Base-by-base conservation (phyloP, 352 stramenopile species). In the Phytophthora pinifolia region DNA sequence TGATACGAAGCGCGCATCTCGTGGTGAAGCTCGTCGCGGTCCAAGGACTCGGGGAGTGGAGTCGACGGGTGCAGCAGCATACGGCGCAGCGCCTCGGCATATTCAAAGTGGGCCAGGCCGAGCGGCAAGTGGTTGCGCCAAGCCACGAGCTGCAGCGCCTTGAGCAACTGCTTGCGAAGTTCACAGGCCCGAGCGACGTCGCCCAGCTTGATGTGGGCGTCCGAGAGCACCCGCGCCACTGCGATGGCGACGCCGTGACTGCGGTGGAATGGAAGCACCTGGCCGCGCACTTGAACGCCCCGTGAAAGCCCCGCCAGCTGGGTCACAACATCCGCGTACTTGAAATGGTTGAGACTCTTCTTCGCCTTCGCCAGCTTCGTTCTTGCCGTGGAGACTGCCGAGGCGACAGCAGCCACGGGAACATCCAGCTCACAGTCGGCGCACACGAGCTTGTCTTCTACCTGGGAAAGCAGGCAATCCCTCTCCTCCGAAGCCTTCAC, bases 181-280 rank as follows among this genome's bases (percentile, higher is more conserved):
- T 59, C 34, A 33, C 77, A 79, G 3, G 55, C 62, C 25, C 48
- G 29, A 25, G 65, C 46, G 35, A 77, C 27, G 50, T 75, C 56
- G n/a, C 68, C 67, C 13, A 73, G 13, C 53, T 83, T 83, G 41
- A 67, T 54, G 9, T 70, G 52, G 1, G 67, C 73, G n/a, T 83
- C 65, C 1, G 67, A 60, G 9, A 79, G 60, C 17, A 69, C 30
- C 1, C 68, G 58, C 6, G 53, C 32, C 29, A 65, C 41, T n/a
- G 61, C 55, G 37, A 76, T 79, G 6, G 59, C 51, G 6, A 81
- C 45, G 3, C 44, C 34, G 34, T 83, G 67, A 36, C 67, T 70
- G 7, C 30, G 31, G 34, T 73, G 61, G 43, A 83, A 70, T 36
- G 53, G 56, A 0, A 79, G 22, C 46, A 60, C 27, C 30, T 60